Evolutionary conservation across 345 rosid species (phyloP).

Genomic region (Excoecaria cochinchinensis): DNA sequence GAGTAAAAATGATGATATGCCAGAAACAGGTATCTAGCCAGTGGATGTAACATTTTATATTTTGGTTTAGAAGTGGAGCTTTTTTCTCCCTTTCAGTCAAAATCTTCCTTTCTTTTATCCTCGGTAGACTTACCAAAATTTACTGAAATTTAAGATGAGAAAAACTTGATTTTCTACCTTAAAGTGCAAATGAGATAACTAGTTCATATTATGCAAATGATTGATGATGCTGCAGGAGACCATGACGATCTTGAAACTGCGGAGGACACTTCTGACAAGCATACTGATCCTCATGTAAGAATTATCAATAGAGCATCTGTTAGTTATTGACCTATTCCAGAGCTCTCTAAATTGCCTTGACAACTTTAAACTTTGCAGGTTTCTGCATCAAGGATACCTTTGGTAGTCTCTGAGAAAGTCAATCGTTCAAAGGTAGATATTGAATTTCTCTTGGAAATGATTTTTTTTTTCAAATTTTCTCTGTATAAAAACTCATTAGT

Average conservation of each 20-base stretch:
- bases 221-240: slow-evolving; percentile 39
- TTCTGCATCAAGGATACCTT: slow-evolving; percentile 70
- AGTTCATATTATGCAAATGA: background rate
- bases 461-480: background rate
- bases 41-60: background rate
- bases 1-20: slow-evolving; percentile 26
- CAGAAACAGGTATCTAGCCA: slow-evolving; percentile 41
- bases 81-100: background rate
- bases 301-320: slow-evolving; percentile 16
- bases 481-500: slow-evolving; percentile 8
- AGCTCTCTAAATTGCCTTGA: slow-evolving; percentile 5
- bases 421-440: slow-evolving; percentile 70
- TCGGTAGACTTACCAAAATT: background rate
- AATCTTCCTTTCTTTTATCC: background rate
- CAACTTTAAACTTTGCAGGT: slow-evolving; percentile 45
- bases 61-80: background rate
- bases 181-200: background rate
- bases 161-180: background rate
- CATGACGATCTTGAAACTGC: slow-evolving; percentile 37
- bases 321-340: slow-evolving; percentile 17
- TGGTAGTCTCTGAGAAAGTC: slow-evolving; percentile 91
- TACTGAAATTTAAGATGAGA: background rate
- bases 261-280: slow-evolving; percentile 51
- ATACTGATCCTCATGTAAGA: slow-evolving; percentile 57
- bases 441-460: slow-evolving; percentile 4